Percentiles rank a stretch among this genome's conserved stretches.
Evolutionary conservation across 2,329 filamentous ascomycete species (phyloP).

Genomic region (Aschersonia sp.): DNA sequence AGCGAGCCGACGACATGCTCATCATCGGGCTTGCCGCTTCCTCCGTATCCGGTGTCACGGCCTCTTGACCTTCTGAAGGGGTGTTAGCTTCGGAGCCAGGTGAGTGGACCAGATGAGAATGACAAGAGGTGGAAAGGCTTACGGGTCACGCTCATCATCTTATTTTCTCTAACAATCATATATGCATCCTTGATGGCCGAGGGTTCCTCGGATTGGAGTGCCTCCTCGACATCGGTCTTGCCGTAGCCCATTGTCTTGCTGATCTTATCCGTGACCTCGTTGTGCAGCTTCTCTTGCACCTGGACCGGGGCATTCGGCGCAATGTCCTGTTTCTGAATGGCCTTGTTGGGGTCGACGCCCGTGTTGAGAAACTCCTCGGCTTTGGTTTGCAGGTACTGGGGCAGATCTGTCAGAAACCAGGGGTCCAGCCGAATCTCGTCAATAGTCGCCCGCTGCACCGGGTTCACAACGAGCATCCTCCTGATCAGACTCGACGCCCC

Average conservation of each 20-base stretch:
- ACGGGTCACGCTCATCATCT: constrained; percentile 92
- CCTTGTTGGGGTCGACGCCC: constrained; percentile 83
- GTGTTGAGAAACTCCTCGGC: constrained; percentile 88
- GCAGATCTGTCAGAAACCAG: constrained; percentile 84
- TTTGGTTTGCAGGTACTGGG: constrained; percentile 72
- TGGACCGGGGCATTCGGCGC: constrained; percentile 64
- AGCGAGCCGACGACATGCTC: constrained; percentile 39
- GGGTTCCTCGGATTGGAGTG: constrained; percentile 78
- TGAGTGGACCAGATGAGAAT: constrained; percentile 2
- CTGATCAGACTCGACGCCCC: constrained; percentile 74
- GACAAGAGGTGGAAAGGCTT: constrained; percentile 33
- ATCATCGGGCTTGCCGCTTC: constrained; percentile 33
- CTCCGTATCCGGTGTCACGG: constrained; percentile 19
- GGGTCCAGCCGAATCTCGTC: constrained; percentile 84
- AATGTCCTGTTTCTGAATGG: constrained; percentile 71
- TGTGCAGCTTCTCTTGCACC: constrained; percentile 78
- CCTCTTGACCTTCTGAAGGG: constrained; percentile 18
- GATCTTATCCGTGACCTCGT: constrained; percentile 86
- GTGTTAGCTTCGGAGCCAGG: constrained; percentile 10
- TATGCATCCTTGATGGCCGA: constrained; percentile 99
- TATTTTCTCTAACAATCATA: constrained; percentile 93
- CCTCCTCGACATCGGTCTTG: constrained; percentile 88
- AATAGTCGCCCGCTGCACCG: constrained; percentile 85
- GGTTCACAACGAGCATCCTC: constrained; percentile 90
- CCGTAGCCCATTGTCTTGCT: constrained; percentile 98